Evolutionary conservation across 495 filamentous ascomycete species (phyloP), one percentile per base, ranked within the genome.

Genomic region (Gamarada debralockiae): DNA sequence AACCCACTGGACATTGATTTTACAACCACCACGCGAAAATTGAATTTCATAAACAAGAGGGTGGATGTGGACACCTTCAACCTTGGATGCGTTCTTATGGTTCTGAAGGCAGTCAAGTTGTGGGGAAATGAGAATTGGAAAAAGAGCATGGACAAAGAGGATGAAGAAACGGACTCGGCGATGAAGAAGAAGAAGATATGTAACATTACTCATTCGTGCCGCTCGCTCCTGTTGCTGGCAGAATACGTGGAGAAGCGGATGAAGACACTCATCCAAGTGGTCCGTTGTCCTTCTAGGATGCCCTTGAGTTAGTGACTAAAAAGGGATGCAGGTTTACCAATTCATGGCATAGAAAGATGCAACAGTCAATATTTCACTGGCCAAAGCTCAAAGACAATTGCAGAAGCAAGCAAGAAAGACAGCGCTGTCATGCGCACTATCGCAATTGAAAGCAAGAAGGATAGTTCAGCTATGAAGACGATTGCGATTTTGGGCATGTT

Each of bases 381-480:
- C 46, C 2, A 1, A 37, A 56, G 8, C 18, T 56, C 46, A 15
- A 29, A 37, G 3, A 18, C 29, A 2, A 56, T 55, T 17, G 52
- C 43, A 18, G 48, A 55, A 49, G 52, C 52, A 15, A 55, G 52
- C 37, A 48, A 48, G 20, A 44, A 39, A 1, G 52, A 55, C 15
- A 39, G 29, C 9, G 52, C 18, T 21, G 25, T 43, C 20, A 55
- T 55, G 52, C 25, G 45, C 31, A n/a, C n/a, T n/a, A n/a, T n/a
- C n/a, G 74, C 75, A 7, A 73, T 76, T 57, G 73, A 72, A n/a
- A 72, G 69, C 37, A 77, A 77, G 56, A 68, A 74, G 29, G 75
- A 79, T 54, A 69, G 70, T 36, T 72, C 68, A 3, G 73, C 73
- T 5, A 77, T 76, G 75, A 79, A 77, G 51, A 74, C 74, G 3